These are phyloP conservation scores for Scenedesmus sp. DNA, from an alignment of 163 green algal species.

Conservation along the genomic window DNA sequence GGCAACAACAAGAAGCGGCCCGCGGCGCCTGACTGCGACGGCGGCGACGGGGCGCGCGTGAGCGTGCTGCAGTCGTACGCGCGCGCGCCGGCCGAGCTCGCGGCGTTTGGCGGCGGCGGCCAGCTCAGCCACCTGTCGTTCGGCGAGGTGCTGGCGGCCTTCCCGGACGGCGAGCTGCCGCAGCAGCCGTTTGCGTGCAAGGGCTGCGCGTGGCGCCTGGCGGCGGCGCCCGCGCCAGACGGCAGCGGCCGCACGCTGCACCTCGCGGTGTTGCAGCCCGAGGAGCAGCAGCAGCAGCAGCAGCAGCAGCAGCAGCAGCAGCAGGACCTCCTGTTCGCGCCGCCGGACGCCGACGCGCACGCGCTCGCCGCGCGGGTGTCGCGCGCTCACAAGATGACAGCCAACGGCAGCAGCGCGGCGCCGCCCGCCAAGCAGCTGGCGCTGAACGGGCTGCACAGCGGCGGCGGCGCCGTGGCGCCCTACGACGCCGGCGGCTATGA, in stretches of 20 bases:
- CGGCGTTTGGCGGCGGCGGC: conserved; percentile 8
- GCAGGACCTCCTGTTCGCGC: too few relatives aligned
- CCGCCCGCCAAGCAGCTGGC: background rate
- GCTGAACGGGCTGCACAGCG: too few relatives aligned
- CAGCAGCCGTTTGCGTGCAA: conserved; percentile 30
- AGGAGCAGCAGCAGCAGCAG: background rate
- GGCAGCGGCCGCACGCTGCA: conserved; percentile 22
- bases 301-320: background rate
- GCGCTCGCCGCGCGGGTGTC: too few relatives aligned
- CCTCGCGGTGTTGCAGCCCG: conserved; percentile 18
- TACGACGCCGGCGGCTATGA: background rate
- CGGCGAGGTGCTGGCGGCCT: conserved; percentile 24
- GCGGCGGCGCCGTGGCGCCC: background rate
- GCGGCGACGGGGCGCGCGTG: too few relatives aligned
- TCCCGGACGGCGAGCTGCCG: conserved; percentile 17
- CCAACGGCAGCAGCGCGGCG: background rate
- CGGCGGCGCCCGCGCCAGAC: background rate
- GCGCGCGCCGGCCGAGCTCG: background rate
- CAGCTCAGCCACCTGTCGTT: conserved; percentile 13
- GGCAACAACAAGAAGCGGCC: too few relatives aligned
- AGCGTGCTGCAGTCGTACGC: conserved; percentile 23
- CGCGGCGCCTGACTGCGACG: too few relatives aligned
- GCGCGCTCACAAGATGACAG: too few relatives aligned
- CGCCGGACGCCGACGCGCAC: too few relatives aligned
- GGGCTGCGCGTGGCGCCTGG: conserved; percentile 15